Evolutionary conservation across 2,329 filamentous ascomycete species (phyloP).

Genomic region (Colletotrichum kahawae): DNA sequence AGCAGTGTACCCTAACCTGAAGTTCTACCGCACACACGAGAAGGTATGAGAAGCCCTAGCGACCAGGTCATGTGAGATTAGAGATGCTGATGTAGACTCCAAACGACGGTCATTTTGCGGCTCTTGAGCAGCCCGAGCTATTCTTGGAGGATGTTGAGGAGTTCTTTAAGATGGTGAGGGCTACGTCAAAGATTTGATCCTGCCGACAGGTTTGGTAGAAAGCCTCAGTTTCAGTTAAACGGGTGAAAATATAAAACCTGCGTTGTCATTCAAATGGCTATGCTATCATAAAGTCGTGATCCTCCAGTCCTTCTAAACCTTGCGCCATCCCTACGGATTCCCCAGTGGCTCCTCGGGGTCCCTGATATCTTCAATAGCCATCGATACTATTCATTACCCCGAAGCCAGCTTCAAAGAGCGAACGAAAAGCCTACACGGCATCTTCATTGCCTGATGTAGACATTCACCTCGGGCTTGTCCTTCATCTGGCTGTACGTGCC

Average conservation of each 20-base stretch:
- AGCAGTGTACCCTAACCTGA: conserved; percentile 19
- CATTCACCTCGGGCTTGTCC: neutral
- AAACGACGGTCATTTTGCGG: conserved; percentile 10
- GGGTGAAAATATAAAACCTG: fast-evolving
- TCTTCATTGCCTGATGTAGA: neutral
- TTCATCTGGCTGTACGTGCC: neutral
- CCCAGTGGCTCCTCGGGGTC: neutral
- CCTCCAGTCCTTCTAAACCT: neutral
- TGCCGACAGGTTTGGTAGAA: fast-evolving
- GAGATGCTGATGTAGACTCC: neutral
- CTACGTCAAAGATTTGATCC: neutral
- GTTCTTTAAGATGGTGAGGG: neutral
- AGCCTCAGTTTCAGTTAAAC: fast-evolving
- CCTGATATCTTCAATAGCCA: neutral
- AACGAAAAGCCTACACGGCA: too few relatives aligned
- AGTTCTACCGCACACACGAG: conserved; percentile 6
- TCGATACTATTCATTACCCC: neutral
- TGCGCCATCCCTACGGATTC: fast-evolving
- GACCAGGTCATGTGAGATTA: fast-evolving
- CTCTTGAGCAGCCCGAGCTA: conserved; percentile 17
- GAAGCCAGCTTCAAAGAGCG: neutral
- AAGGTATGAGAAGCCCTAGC: neutral
- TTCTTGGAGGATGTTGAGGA: conserved; percentile 7
- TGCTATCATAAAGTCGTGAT: neutral
- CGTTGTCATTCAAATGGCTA: neutral